These are phyloP conservation scores for Neurospora sp. DNA, from an alignment of 495 filamentous ascomycete species.

Conservation along the genomic window DNA sequence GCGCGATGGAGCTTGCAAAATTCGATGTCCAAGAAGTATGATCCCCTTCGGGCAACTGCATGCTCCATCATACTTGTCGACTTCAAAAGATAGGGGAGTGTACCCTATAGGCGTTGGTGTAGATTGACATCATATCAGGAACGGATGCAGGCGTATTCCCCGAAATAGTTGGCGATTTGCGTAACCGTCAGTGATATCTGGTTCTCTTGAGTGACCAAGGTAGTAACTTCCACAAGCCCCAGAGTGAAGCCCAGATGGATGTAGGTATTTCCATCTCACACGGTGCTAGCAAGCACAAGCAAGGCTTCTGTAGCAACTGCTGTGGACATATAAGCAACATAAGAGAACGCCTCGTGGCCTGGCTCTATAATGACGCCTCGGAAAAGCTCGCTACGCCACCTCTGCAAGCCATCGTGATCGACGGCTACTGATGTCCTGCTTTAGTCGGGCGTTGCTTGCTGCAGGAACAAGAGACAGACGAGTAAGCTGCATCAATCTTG, in stretches of 20 bases:
- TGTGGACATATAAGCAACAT: neutral
- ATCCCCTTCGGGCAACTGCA: neutral
- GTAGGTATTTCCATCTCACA: neutral
- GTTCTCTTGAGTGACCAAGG: neutral
- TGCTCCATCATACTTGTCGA: neutral
- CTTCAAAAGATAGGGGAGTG: neutral
- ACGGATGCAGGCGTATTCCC: neutral
- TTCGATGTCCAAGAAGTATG: neutral
- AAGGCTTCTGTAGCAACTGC: neutral
- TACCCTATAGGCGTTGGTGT: neutral
- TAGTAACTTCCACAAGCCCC: neutral
- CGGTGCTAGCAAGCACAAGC: neutral
- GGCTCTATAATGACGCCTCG: neutral
- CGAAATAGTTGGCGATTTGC: constrained; percentile 23
- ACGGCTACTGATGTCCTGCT: neutral
- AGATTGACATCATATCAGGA: neutral
- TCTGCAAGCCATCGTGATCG: neutral
- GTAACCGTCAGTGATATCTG: constrained; percentile 11
- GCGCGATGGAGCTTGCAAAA: neutral
- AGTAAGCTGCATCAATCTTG: neutral
- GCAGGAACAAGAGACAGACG: constrained; percentile 12
- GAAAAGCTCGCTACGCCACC: neutral
- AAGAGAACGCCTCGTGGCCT: neutral
- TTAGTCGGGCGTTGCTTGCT: constrained; percentile 3
- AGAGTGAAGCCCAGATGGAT: neutral